Percentiles rank a stretch among this genome's conserved stretches.
These are phyloP conservation scores for Fusarium sp. DNA, from an alignment of 2,329 filamentous ascomycete species.

Conservation along the genomic window DNA sequence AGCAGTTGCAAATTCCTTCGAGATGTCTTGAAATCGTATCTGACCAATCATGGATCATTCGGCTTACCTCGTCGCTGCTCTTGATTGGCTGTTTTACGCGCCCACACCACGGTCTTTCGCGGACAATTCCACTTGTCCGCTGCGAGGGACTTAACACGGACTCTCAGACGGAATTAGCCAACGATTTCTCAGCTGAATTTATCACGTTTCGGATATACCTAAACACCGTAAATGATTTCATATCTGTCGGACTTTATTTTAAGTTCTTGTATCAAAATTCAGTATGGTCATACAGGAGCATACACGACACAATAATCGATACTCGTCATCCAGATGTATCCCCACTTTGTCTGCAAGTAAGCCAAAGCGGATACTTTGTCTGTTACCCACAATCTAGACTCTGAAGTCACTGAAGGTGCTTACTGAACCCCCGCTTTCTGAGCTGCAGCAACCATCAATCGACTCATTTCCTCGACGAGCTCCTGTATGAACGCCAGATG, in stretches of 20 bases:
- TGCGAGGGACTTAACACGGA: conserved; percentile 1
- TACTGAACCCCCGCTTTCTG: neutral
- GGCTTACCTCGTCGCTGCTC: neutral
- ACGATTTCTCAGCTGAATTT: neutral
- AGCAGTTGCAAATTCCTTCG: neutral
- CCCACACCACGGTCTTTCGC: neutral
- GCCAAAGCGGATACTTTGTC: no score
- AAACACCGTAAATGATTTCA: neutral
- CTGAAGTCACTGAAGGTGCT: neutral
- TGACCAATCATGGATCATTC: no score
- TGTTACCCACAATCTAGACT: no score
- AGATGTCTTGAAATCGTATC: neutral
- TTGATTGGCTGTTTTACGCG: conserved; percentile 7
- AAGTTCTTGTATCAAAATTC: no score
- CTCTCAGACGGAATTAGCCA: conserved; percentile 6
- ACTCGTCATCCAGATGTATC: no score
- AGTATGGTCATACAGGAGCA: no score
- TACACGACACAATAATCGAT: no score
- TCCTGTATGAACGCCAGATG: neutral
- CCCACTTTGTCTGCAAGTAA: no score
- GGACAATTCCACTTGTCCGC: conserved; percentile 23
- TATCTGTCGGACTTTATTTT: neutral
- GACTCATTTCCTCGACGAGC: neutral
- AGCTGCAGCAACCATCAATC: neutral
- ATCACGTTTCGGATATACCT: neutral